Base-by-base conservation (phyloP, 352 stramenopile genomes). In the Thraustotheca clavata region DNA sequence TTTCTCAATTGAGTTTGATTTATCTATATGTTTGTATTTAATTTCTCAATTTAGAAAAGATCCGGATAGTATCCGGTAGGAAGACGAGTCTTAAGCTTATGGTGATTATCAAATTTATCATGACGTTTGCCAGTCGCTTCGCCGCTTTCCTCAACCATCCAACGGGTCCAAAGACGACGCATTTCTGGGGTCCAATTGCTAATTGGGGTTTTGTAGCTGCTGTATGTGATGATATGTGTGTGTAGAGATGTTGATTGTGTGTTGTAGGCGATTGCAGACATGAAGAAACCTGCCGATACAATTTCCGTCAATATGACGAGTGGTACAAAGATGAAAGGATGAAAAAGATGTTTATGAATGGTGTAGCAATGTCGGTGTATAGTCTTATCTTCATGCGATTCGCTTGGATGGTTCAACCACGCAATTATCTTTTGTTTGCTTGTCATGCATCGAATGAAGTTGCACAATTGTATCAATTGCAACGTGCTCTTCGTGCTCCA, bases 311-410 rank as follows among this genome's bases (percentile, higher is more conserved):
- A 91, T 69, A 95, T 95, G 86, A 95, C 86, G 27, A 73, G 71
- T 12, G 80, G 83, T 91, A 54, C 24, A 72, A 62, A 16, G 60
- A n/a, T n/a, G n/a, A 33, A 38, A 27, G 33, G 26, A 40, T 36
- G 20, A 24, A 22, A 8, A 14, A 31, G 36, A 50, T 34, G 22
- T 55, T 26, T 70, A 31, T 16, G 38, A 20, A 12, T 48, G 1
- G 62, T 26, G 1, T 67, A 91, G 83, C 80, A 48, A 68, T 95
- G 70, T 86, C 73, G 27, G 67, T 93, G 43, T 95, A 95, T 77
- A 92, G 82, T 74, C 57, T 88, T 27, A 76, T 95, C 68, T 95
- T 95, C 67, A 93, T 94, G 85, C 79, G 86, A 57, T 95, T 95
- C 41, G 84, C 86, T 32, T 91, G 79, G 83, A 90, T 91, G 77